phyloP scores from a whole-genome alignment of 164 flowering plant genomes.

The Piper betle region DNA sequence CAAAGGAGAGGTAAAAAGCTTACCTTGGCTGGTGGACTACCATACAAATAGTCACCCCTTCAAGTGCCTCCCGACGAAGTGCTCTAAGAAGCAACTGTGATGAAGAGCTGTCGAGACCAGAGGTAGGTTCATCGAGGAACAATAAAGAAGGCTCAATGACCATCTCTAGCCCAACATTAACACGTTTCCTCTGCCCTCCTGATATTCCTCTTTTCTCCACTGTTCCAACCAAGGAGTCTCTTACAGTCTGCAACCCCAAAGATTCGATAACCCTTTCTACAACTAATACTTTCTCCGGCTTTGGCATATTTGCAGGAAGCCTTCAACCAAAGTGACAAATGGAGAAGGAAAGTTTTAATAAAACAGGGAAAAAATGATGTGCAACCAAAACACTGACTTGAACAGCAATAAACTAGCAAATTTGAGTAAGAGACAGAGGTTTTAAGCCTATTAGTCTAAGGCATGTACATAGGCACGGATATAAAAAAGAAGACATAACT shows the following conservation, averaged over 20 bases:
- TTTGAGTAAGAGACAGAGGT: too few species aligned
- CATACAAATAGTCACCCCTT: conserved; percentile 92
- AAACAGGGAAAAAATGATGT: background rate
- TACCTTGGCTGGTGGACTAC: conserved; percentile 99
- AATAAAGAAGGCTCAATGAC: conserved; percentile 95
- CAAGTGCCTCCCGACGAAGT: conserved; percentile 94
- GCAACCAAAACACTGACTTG: background rate
- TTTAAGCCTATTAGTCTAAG: too few species aligned
- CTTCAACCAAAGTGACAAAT: conserved; percentile 19
- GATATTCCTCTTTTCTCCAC: conserved; percentile 98
- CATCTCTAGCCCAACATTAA: conserved; percentile 97
- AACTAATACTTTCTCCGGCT: conserved; percentile 79
- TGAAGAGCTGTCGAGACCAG: conserved; percentile 96
- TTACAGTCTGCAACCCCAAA: conserved; percentile 70
- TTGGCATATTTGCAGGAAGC: conserved; percentile 57
- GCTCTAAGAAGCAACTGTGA: conserved; percentile 83
- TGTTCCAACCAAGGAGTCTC: conserved; percentile 92
- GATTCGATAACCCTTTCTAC: conserved; percentile 93
- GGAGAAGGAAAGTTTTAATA: too few species aligned
- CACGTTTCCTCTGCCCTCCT: conserved; percentile 97
- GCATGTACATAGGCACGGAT: too few species aligned
- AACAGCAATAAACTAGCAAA: background rate
- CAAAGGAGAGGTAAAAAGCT: background rate
- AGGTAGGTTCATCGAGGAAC: conserved; percentile 93
- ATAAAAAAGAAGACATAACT: too few species aligned